These are phyloP conservation scores for Tephrocybe sp. DNA, from an alignment of 768 basidiomycete genomes.

Conservation along the genomic window DNA sequence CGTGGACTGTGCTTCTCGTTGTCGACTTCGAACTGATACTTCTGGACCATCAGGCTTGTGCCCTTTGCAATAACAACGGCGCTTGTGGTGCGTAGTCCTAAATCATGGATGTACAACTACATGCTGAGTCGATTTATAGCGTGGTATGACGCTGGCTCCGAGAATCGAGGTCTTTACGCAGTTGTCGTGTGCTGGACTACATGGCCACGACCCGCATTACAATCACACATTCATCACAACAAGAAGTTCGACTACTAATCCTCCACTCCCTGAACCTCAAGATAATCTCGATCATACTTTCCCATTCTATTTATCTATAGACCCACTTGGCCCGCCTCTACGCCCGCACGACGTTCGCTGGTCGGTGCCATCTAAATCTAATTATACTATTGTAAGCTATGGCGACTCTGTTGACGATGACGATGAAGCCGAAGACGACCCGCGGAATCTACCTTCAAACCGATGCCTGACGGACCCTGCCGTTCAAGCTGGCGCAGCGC, in stretches of 20 bases:
- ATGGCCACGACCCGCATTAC: constrained; percentile 35
- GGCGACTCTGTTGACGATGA: constrained; percentile 15
- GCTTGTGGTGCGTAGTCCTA: constrained; percentile 52
- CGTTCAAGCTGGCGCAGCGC: constrained; percentile 70
- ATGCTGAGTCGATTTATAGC: constrained; percentile 37
- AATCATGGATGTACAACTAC: no score
- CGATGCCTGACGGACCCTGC: constrained; percentile 44
- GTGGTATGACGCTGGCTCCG: constrained; percentile 81
- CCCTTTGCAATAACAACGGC: constrained; percentile 70
- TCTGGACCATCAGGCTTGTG: constrained; percentile 55
- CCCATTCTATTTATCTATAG: constrained; percentile 26
- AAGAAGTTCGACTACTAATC: constrained; percentile 5
- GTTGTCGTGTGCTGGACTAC: constrained; percentile 63
- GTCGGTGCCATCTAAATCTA: neutral
- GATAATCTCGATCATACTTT: constrained; percentile 1
- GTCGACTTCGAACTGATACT: neutral
- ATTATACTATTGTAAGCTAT: constrained; percentile 6
- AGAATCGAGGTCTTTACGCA: constrained; percentile 80
- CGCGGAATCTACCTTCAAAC: constrained; percentile 31
- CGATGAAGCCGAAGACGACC: constrained; percentile 30
- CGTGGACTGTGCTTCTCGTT: constrained; percentile 5
- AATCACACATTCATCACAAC: constrained; percentile 27
- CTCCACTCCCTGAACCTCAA: constrained; percentile 4
- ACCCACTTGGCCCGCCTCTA: constrained; percentile 29
- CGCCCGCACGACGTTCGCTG: constrained; percentile 14